phyloP scores from a whole-genome alignment of 2,329 filamentous ascomycete species.

The Neocucurbitaria cava region DNA sequence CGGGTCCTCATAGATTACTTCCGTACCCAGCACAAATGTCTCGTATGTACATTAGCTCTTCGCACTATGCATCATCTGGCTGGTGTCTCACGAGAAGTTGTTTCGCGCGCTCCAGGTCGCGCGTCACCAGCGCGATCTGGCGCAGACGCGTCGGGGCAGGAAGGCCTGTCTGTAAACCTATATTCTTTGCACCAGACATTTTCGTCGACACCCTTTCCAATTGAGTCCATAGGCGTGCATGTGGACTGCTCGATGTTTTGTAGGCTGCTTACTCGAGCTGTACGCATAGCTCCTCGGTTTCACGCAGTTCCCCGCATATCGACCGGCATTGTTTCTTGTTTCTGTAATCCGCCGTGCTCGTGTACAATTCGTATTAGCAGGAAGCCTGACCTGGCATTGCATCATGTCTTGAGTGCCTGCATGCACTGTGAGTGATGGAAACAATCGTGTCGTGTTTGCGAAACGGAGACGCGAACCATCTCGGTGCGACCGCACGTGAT shows the following conservation, averaged over 20 bases:
- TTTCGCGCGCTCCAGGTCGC: conserved; percentile 36
- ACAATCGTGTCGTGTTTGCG: background rate
- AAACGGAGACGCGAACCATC: too few relatives aligned
- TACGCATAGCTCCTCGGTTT: conserved; percentile 1
- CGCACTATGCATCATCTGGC: background rate
- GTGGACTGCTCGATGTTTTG: background rate
- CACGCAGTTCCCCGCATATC: conserved; percentile 3
- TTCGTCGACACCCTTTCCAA: background rate
- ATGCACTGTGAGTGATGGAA: background rate
- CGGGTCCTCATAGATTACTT: conserved; percentile 51
- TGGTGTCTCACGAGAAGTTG: conserved; percentile 30
- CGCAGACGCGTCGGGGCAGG: conserved; percentile 42
- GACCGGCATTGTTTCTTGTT: background rate
- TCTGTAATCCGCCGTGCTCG: background rate
- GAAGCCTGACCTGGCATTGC: background rate
- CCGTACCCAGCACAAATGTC: conserved; percentile 49
- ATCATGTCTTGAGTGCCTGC: background rate
- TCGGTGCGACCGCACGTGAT: background rate
- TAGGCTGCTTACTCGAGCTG: conserved; percentile 8
- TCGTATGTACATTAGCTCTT: conserved; percentile 14
- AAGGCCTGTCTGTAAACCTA: conserved; percentile 4
- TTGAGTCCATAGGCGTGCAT: background rate
- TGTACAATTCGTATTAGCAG: background rate
- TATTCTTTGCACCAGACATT: conserved; percentile 20
- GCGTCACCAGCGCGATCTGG: conserved; percentile 44